Conservation (phyloP, 805 yeast species). For the Candida cerambycidarum region DNA sequence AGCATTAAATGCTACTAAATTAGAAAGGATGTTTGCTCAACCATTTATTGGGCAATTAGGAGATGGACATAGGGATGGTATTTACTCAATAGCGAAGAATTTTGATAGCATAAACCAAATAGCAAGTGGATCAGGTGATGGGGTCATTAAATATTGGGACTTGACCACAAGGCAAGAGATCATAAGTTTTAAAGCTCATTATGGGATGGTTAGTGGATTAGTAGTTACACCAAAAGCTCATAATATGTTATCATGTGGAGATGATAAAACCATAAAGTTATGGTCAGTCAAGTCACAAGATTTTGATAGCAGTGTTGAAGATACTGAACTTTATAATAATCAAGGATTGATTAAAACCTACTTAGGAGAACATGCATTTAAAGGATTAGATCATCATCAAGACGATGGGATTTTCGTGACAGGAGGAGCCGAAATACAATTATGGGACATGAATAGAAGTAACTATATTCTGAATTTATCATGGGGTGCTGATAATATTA, state of each 20-base stretch:
- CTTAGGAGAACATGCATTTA: conserved; percentile 80
- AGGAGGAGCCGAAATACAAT: conserved; percentile 83
- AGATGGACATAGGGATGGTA: conserved; percentile 92
- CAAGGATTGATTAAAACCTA: conserved; percentile 73
- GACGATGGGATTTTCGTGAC: conserved; percentile 76
- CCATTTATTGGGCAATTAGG: conserved; percentile 97
- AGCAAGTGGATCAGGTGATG: conserved; percentile 95
- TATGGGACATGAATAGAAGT: conserved; percentile 89
- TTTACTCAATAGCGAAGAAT: conserved; percentile 82
- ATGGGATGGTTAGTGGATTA: conserved; percentile 85
- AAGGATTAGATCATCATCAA: conserved; percentile 83
- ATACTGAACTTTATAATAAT: conserved; percentile 30
- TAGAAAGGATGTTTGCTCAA: conserved; percentile 96
- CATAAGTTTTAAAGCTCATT: conserved; percentile 82
- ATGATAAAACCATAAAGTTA: conserved; percentile 82
- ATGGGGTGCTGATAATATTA: conserved; percentile 96
- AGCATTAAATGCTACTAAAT: conserved; percentile 90
- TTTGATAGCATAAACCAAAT: conserved; percentile 65
- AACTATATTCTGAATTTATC: conserved; percentile 74
- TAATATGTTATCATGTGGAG: conserved; percentile 79
- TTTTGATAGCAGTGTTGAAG: conserved; percentile 36
- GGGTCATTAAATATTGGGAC: conserved; percentile 93
- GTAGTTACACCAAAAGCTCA: conserved; percentile 59
- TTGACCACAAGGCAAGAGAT: conserved; percentile 73
- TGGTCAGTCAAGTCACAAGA: conserved; percentile 75